These are phyloP conservation scores for Ustilago lituana DNA, from an alignment of 1,284 basidiomycete genomes.

Conservation along the genomic window DNA sequence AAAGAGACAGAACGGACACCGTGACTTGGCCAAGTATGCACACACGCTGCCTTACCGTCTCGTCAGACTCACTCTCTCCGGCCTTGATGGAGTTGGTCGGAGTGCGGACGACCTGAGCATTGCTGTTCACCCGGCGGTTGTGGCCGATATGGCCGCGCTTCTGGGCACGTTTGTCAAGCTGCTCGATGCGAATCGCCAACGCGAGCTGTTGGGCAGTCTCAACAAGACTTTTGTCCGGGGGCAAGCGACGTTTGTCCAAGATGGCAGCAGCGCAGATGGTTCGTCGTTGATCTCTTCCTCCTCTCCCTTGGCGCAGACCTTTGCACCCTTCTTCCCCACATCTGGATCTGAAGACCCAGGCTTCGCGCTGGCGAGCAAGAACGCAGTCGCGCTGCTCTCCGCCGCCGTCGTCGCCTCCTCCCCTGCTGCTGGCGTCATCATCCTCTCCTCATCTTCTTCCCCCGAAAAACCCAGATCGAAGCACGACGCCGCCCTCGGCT, in stretches of 20 bases:
- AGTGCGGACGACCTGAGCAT: constrained; percentile 16
- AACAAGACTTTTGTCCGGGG: constrained; percentile 35
- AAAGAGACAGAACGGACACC: constrained; percentile 44
- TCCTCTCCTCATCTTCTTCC: constrained; percentile 1
- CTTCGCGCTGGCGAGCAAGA: constrained; percentile 10
- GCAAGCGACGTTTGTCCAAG: constrained; percentile 6
- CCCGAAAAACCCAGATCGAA: too few species aligned
- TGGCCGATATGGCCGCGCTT: constrained; percentile 50
- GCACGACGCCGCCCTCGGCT: constrained; percentile 22
- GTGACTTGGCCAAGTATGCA: constrained; percentile 51
- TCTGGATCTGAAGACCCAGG: too few species aligned
- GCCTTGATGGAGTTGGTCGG: constrained; percentile 8
- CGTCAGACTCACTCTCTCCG: constrained; percentile 32
- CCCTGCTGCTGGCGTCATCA: constrained; percentile 17
- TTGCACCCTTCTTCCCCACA: constrained; percentile 4
- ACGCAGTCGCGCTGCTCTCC: constrained; percentile 27
- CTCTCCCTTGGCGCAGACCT: constrained; percentile 6
- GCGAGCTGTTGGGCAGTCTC: constrained; percentile 39
- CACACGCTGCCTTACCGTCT: constrained; percentile 46
- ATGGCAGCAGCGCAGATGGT: not conserved
- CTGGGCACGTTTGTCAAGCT: constrained; percentile 48
- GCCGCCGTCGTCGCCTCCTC: constrained; percentile 35
- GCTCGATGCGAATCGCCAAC: constrained; percentile 38
- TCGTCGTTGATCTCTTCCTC: constrained; percentile 6
- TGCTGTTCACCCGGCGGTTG: constrained; percentile 37